Base-by-base conservation (phyloP, 305 asterid species). In the Fraxinus platypoda region DNA sequence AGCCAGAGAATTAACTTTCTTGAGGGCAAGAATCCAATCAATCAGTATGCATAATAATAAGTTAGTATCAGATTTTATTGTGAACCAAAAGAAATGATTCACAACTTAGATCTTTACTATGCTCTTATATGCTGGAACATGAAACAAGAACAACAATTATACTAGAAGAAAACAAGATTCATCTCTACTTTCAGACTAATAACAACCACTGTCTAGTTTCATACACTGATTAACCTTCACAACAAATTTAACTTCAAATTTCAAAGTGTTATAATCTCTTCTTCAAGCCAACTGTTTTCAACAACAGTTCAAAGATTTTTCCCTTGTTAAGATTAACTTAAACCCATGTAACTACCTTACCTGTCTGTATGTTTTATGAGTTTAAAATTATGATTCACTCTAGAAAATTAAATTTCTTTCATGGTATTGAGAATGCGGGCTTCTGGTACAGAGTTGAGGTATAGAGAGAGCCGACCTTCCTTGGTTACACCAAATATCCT, bases 401-500 rank as follows among this genome's bases (percentile, higher is more conserved):
- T 57, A 34, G 21, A 37, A 30, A 62, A 19, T 59, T 72, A 28
- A n/a, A 62, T 75, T 79, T 38, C 52, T 81, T 74, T 46, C 77
- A 62, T 21, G 26, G 17, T 38, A 41, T 62, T 57, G 34, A 59
- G 52, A 19, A 7, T 11, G 19, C 35, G 77, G 73, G 78, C 49
- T 2, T 19, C 76, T 43, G 8, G 52, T 15, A 62, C 43, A 34
- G 64, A 30, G 49, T 34, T 72, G 49, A 72, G 82, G 9, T 75
- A 68, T 80, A 78, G 81, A 74, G 82, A 83, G 80, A 79, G 57
- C n/a, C 30, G 74, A 95, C 99, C 99, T 97, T 94, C 99, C 83
- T 82, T 87, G 23, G 98, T 93, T 76, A 95, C 98, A 68, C 99
- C 98, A 79, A 94, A 97, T 30, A 97, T 92, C 89, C 98, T 87